Evolutionary conservation across 2,329 filamentous ascomycete genomes (phyloP), one percentile per base, ranked within the genome.

Genomic region (Elsinoe perseae): DNA sequence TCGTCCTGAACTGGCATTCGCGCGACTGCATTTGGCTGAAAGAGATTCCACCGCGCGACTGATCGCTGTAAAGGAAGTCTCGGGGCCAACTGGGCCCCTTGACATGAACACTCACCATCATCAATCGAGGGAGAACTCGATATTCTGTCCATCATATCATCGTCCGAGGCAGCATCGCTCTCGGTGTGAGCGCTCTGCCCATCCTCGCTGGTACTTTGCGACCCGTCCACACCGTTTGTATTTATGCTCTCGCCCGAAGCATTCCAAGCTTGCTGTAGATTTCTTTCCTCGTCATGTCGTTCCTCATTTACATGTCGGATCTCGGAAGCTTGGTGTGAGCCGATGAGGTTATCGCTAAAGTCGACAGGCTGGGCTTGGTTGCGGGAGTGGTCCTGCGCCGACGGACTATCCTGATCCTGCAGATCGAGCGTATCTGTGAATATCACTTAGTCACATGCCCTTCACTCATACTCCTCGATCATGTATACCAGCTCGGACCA

Each of bases 101-200:
- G 40, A 56, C 28, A 66, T 73, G 72, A 73, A 75, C 77, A 93
- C 90, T 80, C 84, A 98, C 92, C 92, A 86, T 97, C 92, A 78
- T 95, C 90, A 73, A 98, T 98, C 65, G 92, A 97, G 69, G 93
- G 93, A 66, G 92, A 97, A 73, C 91, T 97, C 66, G 92, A 97
- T 63, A 98, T 96, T 73, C 93, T 93, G 76, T 97, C 93, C 87
- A 95, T 89, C 84, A 95, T 84, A 72, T 97, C 92, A 72, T 96
- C 84, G 67, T 95, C 90, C 70, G 90, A 75, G 65, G 87, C 71
- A 89, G 74, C 65, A 59, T 81, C 79, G 30, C 73, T 73, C 56
- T 84, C 74, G 60, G 88, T 82, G 48, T 79, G 87, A 64, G 85
- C 84, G 50, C 82, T 80, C 52, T 74, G 68, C 38, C 66, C 70